Base-by-base conservation (phyloP, 2,329 filamentous ascomycete species). In the Coniochaeta sp. region DNA sequence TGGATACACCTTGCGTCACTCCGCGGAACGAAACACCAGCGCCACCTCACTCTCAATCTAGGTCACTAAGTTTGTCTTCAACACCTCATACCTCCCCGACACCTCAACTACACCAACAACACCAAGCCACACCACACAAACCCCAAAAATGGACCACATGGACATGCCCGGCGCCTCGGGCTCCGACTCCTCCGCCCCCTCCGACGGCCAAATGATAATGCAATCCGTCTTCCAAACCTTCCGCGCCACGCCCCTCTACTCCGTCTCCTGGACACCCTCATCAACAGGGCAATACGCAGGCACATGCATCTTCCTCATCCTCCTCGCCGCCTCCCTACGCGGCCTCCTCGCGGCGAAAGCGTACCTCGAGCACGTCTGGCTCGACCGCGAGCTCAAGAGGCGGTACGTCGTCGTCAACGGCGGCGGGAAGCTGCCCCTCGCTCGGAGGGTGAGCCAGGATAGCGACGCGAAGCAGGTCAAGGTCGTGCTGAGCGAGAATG, bases 301-400 rank as follows among this genome's bases (percentile, higher is more conserved):
- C 52, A 95, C 90, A 24, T 95, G 92, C 74, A 88, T 96, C 67
- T 96, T 96, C 71, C 79, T 96, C 53, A 84, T 96, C 65, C 60
- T 87, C 42, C 83, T 97, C 49, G 85, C 84, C 55, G 74, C 85
- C 55, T 62, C 86, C 52, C 83, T 86, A 63, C 87, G 91, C 50
- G 71, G 75, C 18, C 74, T 96, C 14, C 72, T 92, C 49, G 91
- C 91, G 3, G 74, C 81, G 60, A 90, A 89, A 65, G 81, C 71
- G 71, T 82, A 73, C 68, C 78, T 71, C 66, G 81, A 79, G 68
- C 64, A 73, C 58, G 71, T 74, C 42, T 95, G 89, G 85, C 70
- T 86, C 46, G 83, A 88, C 65, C 71, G 71, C 27, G 89, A 91
- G 60, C 74, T 89, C 62, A 78, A 85, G 52, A 83, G 90, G 52